Percentiles rank a stretch among this genome's conserved stretches.
Conservation (phyloP, 768 basidiomycete species). For the Xerocomus potaroensis region DNA sequence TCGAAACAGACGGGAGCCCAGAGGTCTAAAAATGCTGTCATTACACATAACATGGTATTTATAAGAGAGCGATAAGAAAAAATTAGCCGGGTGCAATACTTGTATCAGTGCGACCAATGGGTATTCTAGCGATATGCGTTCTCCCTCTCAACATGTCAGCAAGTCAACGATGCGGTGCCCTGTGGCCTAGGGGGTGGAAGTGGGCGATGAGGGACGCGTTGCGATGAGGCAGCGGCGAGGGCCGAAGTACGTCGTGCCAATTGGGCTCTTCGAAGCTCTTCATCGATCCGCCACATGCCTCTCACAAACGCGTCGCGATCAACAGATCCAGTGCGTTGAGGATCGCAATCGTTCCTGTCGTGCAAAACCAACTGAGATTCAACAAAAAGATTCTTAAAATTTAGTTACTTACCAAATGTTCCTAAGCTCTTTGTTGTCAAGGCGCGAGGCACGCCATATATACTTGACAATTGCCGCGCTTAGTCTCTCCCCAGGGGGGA, state of each 20-base stretch:
- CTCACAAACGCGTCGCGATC: constrained; percentile 63
- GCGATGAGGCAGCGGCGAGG: constrained; percentile 31
- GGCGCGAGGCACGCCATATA: constrained; percentile 60
- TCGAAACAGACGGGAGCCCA: constrained; percentile 43
- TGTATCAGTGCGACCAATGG: constrained; percentile 2
- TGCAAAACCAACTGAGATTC: neutral
- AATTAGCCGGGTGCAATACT: constrained; percentile 5
- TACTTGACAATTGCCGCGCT: constrained; percentile 52
- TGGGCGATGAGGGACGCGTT: constrained; percentile 33
- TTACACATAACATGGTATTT: neutral
- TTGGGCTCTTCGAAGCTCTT: constrained; percentile 67
- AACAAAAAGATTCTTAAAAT: neutral
- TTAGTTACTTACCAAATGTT: constrained; percentile 58
- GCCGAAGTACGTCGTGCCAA: constrained; percentile 30
- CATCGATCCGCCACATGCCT: constrained; percentile 87
- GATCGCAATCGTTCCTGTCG: constrained; percentile 68
- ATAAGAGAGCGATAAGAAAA: constrained; percentile 10
- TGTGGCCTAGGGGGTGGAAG: constrained; percentile 18
- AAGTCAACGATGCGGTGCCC: constrained; percentile 10
- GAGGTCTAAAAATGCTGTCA: constrained; percentile 26
- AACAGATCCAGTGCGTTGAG: constrained; percentile 49
- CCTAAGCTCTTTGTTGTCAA: constrained; percentile 48
- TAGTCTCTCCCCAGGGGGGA: constrained; percentile 44
- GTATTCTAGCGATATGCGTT: constrained; percentile 21
- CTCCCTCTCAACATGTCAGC: constrained; percentile 3